phyloP scores from a whole-genome alignment of 345 rosid genomes.

The Acer yangbiense region DNA sequence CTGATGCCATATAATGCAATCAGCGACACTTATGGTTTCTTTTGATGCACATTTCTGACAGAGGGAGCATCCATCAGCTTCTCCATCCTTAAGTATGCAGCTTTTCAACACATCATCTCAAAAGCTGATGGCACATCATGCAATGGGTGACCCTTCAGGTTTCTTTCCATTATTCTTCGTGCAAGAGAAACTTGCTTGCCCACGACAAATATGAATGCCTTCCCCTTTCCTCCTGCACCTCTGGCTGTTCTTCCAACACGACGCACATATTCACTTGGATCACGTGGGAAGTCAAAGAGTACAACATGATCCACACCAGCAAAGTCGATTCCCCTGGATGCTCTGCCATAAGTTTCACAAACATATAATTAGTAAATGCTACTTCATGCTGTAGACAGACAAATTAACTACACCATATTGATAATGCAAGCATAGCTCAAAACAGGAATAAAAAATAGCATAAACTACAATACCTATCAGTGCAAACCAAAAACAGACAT shows the following conservation, averaged over 20 bases:
- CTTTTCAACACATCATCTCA: constrained; percentile 43
- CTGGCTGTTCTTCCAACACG: constrained; percentile 97
- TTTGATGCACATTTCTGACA: not conserved
- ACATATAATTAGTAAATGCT: not conserved
- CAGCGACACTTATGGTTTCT: not conserved
- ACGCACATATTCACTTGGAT: constrained; percentile 91
- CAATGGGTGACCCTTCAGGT: constrained; percentile 80
- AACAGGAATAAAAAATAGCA: not conserved
- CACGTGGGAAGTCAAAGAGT: constrained; percentile 86
- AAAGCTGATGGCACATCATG: constrained; percentile 90
- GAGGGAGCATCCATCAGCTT: not conserved
- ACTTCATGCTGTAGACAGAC: not conserved
- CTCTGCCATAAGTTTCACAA: constrained; percentile 51
- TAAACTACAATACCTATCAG: constrained; percentile 59
- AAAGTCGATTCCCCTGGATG: constrained; percentile 88
- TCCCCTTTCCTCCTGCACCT: constrained; percentile 88
- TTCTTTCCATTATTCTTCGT: constrained; percentile 68
- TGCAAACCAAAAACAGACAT: constrained; percentile 75
- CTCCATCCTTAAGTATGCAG: not conserved
- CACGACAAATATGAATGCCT: constrained; percentile 81
- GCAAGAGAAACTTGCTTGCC: constrained; percentile 91
- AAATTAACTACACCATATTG: not conserved
- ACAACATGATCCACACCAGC: constrained; percentile 78
- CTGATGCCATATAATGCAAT: not conserved
- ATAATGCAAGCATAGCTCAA: not conserved